Evolutionary conservation across 2,329 filamentous ascomycete genomes (phyloP).

Genomic region (Beauveria scarabaeidicola): DNA sequence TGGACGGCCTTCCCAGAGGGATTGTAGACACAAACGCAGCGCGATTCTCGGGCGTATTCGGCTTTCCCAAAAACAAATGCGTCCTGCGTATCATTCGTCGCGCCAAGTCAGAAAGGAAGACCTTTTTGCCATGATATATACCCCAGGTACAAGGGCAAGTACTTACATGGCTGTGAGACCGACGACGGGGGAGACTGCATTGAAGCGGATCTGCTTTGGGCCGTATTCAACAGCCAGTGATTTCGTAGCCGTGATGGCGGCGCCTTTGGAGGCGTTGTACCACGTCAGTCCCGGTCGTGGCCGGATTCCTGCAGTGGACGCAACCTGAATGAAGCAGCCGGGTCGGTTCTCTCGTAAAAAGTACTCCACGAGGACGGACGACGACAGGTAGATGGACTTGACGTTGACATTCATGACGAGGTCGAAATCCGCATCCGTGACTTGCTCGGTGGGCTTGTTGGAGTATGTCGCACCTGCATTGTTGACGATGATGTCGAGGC

Average conservation of each 20-base stretch:
- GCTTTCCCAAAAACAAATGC: constrained; percentile 48
- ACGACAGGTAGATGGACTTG: constrained; percentile 55
- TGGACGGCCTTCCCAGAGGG: constrained; percentile 46
- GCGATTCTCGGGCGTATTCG: constrained; percentile 53
- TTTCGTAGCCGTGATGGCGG: constrained; percentile 51
- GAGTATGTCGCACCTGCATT: constrained; percentile 51
- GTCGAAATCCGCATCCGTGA: constrained; percentile 59
- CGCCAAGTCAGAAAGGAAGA: too few relatives aligned
- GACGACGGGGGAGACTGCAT: constrained; percentile 60
- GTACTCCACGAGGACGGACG: constrained; percentile 51
- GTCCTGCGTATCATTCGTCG: constrained; percentile 21
- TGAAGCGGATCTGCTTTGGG: constrained; percentile 62
- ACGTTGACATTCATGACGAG: constrained; percentile 61
- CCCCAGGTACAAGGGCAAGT: not conserved
- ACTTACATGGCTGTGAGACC: constrained; percentile 53
- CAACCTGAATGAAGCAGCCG: constrained; percentile 57
- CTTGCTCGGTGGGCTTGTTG: constrained; percentile 55
- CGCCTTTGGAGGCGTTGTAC: constrained; percentile 64
- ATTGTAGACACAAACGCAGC: constrained; percentile 45
- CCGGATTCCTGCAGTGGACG: constrained; percentile 51
- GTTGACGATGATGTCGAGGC: constrained; percentile 51
- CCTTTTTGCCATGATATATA: not conserved
- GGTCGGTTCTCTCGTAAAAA: constrained; percentile 48
- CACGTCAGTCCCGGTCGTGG: constrained; percentile 57
- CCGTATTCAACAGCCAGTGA: constrained; percentile 64